These are phyloP conservation scores for Colletotrichum tabaci DNA, from an alignment of 2,329 filamentous ascomycete species.

Conservation along the genomic window DNA sequence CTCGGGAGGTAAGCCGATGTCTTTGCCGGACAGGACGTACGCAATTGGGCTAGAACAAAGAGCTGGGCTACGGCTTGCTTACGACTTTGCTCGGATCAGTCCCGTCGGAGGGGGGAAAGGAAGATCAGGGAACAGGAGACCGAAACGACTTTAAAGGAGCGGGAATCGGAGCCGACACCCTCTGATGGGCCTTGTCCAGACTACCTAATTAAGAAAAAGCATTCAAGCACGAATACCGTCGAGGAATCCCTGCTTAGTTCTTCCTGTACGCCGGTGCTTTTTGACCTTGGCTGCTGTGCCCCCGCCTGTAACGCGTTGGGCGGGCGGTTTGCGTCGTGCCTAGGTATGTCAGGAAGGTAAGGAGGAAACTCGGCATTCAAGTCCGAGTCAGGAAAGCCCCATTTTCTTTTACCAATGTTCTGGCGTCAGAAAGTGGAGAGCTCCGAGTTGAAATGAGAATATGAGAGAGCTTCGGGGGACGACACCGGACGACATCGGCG, in stretches of 20 bases:
- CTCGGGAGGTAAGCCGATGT: conserved; percentile 42
- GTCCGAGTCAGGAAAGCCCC: conserved; percentile 18
- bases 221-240: conserved; percentile 24
- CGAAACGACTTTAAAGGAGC: conserved; percentile 17
- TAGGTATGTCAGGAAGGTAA: neutral
- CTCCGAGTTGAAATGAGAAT: conserved; percentile 13
- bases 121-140: conserved; percentile 18
- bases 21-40: conserved; percentile 23
- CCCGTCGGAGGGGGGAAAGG: conserved; percentile 6
- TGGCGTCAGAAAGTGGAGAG: conserved; percentile 36
- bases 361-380: conserved; percentile 41
- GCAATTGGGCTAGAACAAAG: conserved; percentile 28
- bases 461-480: conserved; percentile 25
- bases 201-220: conserved; percentile 18
- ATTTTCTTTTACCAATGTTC: conserved; percentile 5
- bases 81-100: conserved; percentile 35
- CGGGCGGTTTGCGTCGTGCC: neutral
- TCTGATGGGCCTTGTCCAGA: conserved; percentile 12
- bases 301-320: conserved; percentile 12
- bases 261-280: conserved; percentile 1
- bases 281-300: neutral
- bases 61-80: conserved; percentile 39
- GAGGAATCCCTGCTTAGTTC: conserved; percentile 18
- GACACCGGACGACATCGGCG: conserved; percentile 40
- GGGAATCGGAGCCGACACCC: conserved; percentile 26